Conservation (phyloP, 495 filamentous ascomycete species). For the Aspergillus avenaceus region DNA sequence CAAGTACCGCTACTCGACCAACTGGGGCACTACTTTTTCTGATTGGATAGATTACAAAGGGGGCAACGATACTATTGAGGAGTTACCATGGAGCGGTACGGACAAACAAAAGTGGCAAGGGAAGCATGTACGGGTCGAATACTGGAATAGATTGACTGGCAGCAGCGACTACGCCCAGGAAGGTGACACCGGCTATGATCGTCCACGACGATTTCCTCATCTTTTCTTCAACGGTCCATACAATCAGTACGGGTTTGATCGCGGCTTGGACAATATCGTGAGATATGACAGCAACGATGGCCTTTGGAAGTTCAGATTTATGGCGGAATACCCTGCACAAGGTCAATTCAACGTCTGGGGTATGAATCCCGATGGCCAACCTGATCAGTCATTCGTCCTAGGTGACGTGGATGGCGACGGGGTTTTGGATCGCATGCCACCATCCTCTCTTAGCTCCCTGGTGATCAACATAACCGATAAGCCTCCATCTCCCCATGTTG, state of each 20-base stretch:
- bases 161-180: slow-evolving; percentile 64
- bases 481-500: slow-evolving; percentile 52
- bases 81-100: slow-evolving; percentile 57
- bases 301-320: slow-evolving; percentile 57
- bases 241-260: slow-evolving; percentile 67
- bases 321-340: slow-evolving; percentile 61
- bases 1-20: slow-evolving; percentile 59
- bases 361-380: slow-evolving; percentile 60
- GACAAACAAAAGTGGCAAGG: slow-evolving; percentile 59
- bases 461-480: slow-evolving; percentile 58
- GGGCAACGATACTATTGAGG: slow-evolving; percentile 40
- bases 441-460: slow-evolving; percentile 51
- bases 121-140: slow-evolving; percentile 63
- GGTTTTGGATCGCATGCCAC: slow-evolving; percentile 61
- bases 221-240: slow-evolving; percentile 62
- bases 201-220: slow-evolving; percentile 56
- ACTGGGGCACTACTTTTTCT: slow-evolving; percentile 58
- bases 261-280: slow-evolving; percentile 54
- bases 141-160: slow-evolving; percentile 61
- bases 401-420: slow-evolving; percentile 60
- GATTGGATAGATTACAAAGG: slow-evolving; percentile 55
- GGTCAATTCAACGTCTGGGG: slow-evolving; percentile 69
- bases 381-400: slow-evolving; percentile 54
- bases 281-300: slow-evolving; percentile 49
- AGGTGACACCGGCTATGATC: slow-evolving; percentile 48